Evolutionary conservation across 225 moss, liverwort and hornwort genomes (phyloP), one percentile per base, ranked within the genome.

Genomic region (Sphagnum tenellum): DNA sequence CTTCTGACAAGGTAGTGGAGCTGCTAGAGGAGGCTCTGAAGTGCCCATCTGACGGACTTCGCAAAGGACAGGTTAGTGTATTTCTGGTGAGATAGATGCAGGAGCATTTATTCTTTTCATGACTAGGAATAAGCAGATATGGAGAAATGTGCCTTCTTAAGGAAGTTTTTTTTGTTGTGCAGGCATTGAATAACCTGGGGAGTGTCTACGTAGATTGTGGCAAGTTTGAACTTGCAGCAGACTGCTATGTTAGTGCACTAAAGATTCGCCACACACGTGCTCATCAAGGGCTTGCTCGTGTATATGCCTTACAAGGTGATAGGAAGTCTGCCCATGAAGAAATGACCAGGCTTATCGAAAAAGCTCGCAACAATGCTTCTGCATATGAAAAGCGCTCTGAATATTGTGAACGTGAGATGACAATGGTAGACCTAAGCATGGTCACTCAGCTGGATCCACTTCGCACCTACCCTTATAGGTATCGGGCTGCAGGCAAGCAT

Each of bases 321-420:
- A 82, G 89, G 64, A 93, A 98, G 67, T 79, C 84, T 48, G 98
- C 98, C 5, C 93, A 93, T 48, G 98, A 93, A 62, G 93, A 98
- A 81, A 98, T 98, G 98, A 98, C 98, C 0, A 89, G 89, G 67
- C 89, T 98, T 48, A 98, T 98, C 70, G 93, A 98, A 65, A 98
- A 98, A 75, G 98, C 98, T 65, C 89, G 87, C 10, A 98, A 89
- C 76, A 98, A 98, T 78, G 98, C 98, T 57, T 98, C 98, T 64
- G 98, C 98, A 9, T 98, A 89, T 66, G 98, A 98, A 66, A 98
- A 98, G 74, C 75, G 98, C 68, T 98, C 98, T 5, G 98, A 98
- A 73, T 98, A 98, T 70, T 90, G 93, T 66, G 98, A 98, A 63
- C 87, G 93, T 63, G 93, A 98, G 46, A 88, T 98, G 93, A 98